These are phyloP conservation scores for Stagonosporopsis chrysanthemi DNA, from an alignment of 2,329 filamentous ascomycete species.

Conservation along the genomic window DNA sequence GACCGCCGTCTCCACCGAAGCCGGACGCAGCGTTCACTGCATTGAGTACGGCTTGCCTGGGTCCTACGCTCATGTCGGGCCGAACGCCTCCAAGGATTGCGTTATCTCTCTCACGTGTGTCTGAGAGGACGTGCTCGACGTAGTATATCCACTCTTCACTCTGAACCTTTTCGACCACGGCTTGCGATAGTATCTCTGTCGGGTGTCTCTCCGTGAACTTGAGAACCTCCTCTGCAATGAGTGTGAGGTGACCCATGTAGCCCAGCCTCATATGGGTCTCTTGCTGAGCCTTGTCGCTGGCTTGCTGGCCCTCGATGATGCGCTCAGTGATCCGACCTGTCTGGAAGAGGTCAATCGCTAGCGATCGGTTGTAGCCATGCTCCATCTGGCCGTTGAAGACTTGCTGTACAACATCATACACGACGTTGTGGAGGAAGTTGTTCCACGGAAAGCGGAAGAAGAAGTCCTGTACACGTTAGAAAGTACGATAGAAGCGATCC, in stretches of 20 bases:
- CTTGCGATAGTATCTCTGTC: conserved; percentile 82
- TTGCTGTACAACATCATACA: conserved; percentile 98
- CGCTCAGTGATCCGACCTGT: conserved; percentile 87
- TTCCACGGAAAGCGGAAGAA: conserved; percentile 99
- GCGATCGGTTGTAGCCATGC: conserved; percentile 85
- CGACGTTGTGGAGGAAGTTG: conserved; percentile 98
- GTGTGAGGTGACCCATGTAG: conserved; percentile 97
- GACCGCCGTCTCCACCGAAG: conserved; percentile 58
- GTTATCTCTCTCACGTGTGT: conserved; percentile 94
- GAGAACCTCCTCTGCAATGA: conserved; percentile 97
- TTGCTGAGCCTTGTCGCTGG: conserved; percentile 84
- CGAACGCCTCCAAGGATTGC: conserved; percentile 96
- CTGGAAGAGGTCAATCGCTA: conserved; percentile 93
- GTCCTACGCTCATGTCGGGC: conserved; percentile 85
- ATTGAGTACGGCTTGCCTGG: conserved; percentile 72
- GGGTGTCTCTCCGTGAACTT: conserved; percentile 97
- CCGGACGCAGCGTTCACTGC: conserved; percentile 64
- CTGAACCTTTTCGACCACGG: conserved; percentile 87
- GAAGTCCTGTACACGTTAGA: conserved; percentile 71
- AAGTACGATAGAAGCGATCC: neutral
- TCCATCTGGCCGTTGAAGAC: conserved; percentile 99
- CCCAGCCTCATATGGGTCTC: conserved; percentile 89
- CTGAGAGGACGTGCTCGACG: conserved; percentile 89
- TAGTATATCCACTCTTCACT: conserved; percentile 92
- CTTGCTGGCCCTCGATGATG: conserved; percentile 88